Evolutionary conservation across 768 basidiomycete species (phyloP).

Genomic region (Pleurotus giganteus): DNA sequence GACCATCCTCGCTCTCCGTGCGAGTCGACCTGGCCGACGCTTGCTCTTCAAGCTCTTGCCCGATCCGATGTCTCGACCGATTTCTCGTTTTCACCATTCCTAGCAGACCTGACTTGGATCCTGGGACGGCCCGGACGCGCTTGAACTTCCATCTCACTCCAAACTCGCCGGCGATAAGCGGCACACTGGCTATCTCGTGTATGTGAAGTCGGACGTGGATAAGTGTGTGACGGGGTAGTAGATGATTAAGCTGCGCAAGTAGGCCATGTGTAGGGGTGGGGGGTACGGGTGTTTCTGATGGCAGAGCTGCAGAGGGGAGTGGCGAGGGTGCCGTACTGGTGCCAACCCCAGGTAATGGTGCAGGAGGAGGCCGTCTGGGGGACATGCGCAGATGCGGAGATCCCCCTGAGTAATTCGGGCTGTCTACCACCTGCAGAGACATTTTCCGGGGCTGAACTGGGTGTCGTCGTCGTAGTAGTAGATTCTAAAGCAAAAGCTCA

Average conservation of each 20-base stretch:
- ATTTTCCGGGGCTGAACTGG: background rate
- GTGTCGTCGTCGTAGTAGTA: background rate
- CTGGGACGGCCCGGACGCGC: conserved; percentile 37
- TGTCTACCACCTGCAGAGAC: background rate
- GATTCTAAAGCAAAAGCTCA: background rate
- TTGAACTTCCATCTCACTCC: conserved; percentile 72
- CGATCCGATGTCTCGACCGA: conserved; percentile 15
- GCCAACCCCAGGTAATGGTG: background rate
- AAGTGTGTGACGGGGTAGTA: conserved; percentile 62
- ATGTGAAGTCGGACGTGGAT: conserved; percentile 61
- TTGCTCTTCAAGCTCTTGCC: conserved; percentile 21
- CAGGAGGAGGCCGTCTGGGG: conserved; percentile 3
- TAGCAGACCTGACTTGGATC: conserved; percentile 39
- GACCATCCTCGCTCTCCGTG: conserved; percentile 15
- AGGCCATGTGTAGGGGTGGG: conserved; percentile 26
- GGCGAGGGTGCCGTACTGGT: background rate
- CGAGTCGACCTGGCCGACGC: conserved; percentile 13
- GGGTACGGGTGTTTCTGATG: conserved; percentile 9
- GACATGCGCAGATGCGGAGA: background rate
- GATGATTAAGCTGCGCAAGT: conserved; percentile 58
- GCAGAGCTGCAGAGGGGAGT: background rate
- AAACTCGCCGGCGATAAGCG: conserved; percentile 70
- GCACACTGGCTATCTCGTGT: conserved; percentile 70
- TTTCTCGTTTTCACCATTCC: conserved; percentile 20
- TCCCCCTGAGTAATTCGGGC: background rate